Evolutionary conservation across 371 early-diverging fungal species (phyloP), one percentile per base, ranked within the genome.

Genomic region (Phascolomyces articulosus): DNA sequence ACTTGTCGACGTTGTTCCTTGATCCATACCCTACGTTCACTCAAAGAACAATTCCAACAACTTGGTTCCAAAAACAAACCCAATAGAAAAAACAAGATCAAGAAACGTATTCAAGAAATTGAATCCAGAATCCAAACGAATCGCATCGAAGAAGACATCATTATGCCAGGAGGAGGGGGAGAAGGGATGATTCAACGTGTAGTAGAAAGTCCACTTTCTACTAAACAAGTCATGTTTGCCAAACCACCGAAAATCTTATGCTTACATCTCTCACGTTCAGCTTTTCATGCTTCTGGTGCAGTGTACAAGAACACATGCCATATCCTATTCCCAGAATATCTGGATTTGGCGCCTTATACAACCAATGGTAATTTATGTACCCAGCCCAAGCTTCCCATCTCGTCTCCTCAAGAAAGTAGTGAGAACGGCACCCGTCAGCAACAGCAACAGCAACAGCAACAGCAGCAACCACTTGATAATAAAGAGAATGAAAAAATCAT

Each of bases 1-100:
- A 78, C 79, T 31, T 93, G 94, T 68, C 80, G 91, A 57, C 83
- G 80, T 66, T 93, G 94, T 68, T 83, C 88, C 23, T 74, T 92
- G 63, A 61, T 73, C 10, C 80, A 86, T 41, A 90, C 91, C 1
- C 47, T 69, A 8, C 13, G 63, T 59, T 49, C 72, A 75, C 58
- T 88, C 71, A 62, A 67, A 73, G 60, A 72, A 68, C 34, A 44
- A n/a, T n/a, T n/a, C n/a, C n/a, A n/a, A n/a, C 34, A 34, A 34
- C 6, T 44, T n/a, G 44, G 8, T n/a, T 38, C 38, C 13, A 13
- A 38, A 64, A 70, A 41, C 84, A 65, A 68, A 83, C 72, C 38
- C 75, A 63, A 18, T 71, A 72, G 58, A 78, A 77, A 64, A 77
- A 59, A 61, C 40, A 58, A 68, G 60, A 63, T 55, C 63, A 28